These are phyloP conservation scores for Paramecium sonneborni DNA, from an alignment of 73 alveolate genomes.

Conservation along the genomic window DNA sequence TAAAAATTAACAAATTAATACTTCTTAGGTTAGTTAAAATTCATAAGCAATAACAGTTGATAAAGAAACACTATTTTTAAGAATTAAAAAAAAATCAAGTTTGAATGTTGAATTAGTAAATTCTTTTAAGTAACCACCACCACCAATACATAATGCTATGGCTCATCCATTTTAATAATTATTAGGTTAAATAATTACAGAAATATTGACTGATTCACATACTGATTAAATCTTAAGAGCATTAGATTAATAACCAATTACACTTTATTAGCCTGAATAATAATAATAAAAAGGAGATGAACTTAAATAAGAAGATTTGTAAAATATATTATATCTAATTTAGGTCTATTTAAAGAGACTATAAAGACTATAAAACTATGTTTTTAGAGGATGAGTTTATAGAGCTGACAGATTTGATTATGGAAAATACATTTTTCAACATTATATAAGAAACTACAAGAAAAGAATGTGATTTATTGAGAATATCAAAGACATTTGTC, in stretches of 20 bases:
- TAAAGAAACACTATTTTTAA: slow-evolving; percentile 59
- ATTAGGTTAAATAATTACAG: slow-evolving; percentile 71
- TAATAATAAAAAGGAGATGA: not conserved
- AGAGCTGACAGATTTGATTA: slow-evolving; percentile 87
- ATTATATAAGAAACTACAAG: slow-evolving; percentile 94
- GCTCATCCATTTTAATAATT: slow-evolving; percentile 66
- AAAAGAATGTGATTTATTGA: slow-evolving; percentile 94
- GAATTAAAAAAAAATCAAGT: slow-evolving; percentile 58
- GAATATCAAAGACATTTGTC: slow-evolving; percentile 92
- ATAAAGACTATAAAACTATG: slow-evolving; percentile 59
- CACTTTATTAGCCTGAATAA: slow-evolving; percentile 58
- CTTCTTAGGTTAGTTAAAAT: not conserved
- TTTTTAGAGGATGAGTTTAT: slow-evolving; percentile 81
- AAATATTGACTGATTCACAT: slow-evolving; percentile 75
- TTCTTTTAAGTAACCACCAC: slow-evolving; percentile 8
- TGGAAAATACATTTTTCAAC: slow-evolving; percentile 97
- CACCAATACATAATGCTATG: slow-evolving; percentile 47
- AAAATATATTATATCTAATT: not conserved
- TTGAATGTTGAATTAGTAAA: slow-evolving; percentile 57
- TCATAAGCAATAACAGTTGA: slow-evolving; percentile 58
- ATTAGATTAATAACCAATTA: slow-evolving; percentile 70
- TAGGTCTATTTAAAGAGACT: slow-evolving; percentile 27
- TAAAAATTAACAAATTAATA: not conserved
- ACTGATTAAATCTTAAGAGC: slow-evolving; percentile 71
- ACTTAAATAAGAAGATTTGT: not conserved